phyloP scores from a whole-genome alignment of 208 protist genomes.

The Crithidia mellificae region DNA sequence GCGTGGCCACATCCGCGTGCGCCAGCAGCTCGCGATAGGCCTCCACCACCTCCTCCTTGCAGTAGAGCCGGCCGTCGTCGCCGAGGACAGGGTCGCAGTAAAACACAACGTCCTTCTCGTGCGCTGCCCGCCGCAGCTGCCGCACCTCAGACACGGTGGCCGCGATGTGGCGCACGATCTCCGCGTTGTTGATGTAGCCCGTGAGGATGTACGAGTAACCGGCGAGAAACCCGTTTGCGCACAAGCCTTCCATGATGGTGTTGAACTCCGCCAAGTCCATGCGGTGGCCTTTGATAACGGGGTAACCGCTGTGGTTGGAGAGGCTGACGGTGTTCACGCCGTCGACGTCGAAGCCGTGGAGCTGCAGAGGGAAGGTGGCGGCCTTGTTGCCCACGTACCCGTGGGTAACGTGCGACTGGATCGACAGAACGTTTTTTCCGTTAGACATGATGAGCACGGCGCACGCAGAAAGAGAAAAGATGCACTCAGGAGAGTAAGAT shows the following conservation, averaged over 20 bases:
- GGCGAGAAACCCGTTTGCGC: constrained; percentile 80
- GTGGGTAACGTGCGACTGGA: constrained; percentile 95
- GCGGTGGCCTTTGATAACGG: constrained; percentile 86
- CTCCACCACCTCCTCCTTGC: constrained; percentile 86
- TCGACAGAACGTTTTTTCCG: constrained; percentile 86
- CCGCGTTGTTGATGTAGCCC: constrained; percentile 93
- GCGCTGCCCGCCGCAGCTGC: constrained; percentile 39
- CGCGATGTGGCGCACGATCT: constrained; percentile 72
- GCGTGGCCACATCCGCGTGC: constrained; percentile 84
- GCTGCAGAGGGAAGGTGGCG: constrained; percentile 93
- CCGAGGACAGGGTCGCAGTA: constrained; percentile 96
- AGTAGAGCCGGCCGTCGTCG: constrained; percentile 94
- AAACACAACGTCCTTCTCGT: constrained; percentile 45
- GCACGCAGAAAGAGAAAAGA: neutral
- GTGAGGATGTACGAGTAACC: constrained; percentile 92
- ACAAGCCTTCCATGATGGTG: constrained; percentile 81
- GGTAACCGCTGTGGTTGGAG: constrained; percentile 95
- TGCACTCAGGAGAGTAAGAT: no score
- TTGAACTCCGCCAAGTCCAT: constrained; percentile 81
- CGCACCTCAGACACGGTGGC: constrained; percentile 70
- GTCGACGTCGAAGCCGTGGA: constrained; percentile 95
- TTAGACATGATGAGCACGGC: constrained; percentile 11
- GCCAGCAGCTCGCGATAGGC: constrained; percentile 87
- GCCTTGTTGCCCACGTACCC: constrained; percentile 97
- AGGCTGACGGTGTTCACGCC: constrained; percentile 95